Evolutionary conservation across 768 basidiomycete species (phyloP), one percentile per base, ranked within the genome.

Genomic region (Lenzites betulinus): DNA sequence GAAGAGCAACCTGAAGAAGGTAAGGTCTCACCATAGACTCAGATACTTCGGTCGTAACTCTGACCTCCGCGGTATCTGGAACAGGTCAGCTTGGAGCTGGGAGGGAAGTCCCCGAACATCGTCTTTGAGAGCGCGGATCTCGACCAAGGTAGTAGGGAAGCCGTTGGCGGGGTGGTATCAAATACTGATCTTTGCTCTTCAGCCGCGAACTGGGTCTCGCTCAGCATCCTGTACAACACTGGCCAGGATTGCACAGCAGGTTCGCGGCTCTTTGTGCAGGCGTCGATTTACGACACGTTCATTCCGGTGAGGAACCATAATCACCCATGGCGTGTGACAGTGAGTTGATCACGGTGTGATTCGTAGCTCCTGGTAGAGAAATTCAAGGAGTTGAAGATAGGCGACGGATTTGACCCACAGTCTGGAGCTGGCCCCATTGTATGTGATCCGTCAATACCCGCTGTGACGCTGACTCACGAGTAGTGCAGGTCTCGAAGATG

Each of bases 201-300:
- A 68, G 93, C 93, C 56, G 90, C 92, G 28, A 86, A 82, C 65
- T 96, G 94, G 93, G 85, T 87, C 22, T 89, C 87, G 9, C 79
- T 95, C 23, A 93, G 94, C 22, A 89, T 95, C 57, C 87, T 88
- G 66, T 94, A 91, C 75, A 93, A 93, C 67, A 86, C 89, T 35
- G 92, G 93, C n/a, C 92, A 96, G 74, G 92, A 93, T 70, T 97
- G 95, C 73, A 93, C 91, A 2, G 94, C 94, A 22, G 93, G 95
- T 39, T 95, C 93, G 35, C 84, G 95, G 16, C 76, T 95, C 38
- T 94, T 92, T 70, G 93, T 93, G 22, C 94, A 98, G 70, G 89
- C 94, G 54, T 81, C 82, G 23, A 80, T 95, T 52, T 92, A 97
- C 71, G 92, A 97, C 71, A 87, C 86, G 71, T 95, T 97, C 72